Evolutionary conservation across 2,329 filamentous ascomycete species (phyloP), one percentile per base, ranked within the genome.

Genomic region (Fusarium siculi): DNA sequence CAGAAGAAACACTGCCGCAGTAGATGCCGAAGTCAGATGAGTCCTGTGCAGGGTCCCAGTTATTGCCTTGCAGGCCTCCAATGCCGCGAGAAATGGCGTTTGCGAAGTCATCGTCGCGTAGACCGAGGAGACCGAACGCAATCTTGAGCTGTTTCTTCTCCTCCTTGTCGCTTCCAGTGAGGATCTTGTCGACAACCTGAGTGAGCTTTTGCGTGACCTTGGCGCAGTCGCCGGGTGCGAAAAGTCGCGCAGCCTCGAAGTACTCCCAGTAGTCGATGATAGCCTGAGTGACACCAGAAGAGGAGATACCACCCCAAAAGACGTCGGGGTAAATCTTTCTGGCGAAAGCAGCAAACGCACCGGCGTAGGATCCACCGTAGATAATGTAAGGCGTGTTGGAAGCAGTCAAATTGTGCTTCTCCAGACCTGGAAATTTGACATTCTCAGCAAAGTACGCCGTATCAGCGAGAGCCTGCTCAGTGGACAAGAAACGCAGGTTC

Each of bases 341-440:
- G 42, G 94, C 81, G 75, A 97, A 92, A 0, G 94, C 93, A 15
- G 91, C 93, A 74, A 95, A 93, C 0, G 91, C 92, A 5, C 94
- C 94, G 0, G 94, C 93, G 77, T 97, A 97, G 0, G 92, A 95
- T 2, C 94, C 94, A 4, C 94, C 94, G 69, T 97, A 97, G 1
- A 90, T 90, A 66, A 97, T 91, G 83, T 92, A 96, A 0, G 94
- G 89, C 0, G 90, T 90, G 6, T 84, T 86, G 2, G 88, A 83
- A 0, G 93, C 88, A 1, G 89, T 93, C 42, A 96, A 82, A 71
- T 94, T 87, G 30, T 87, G 77, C 69, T 93, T 82, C 77, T 93
- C 91, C 9, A 95, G 82, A 0, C 93, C 93, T 0, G 89, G 85
- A 68, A 95, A 95, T 56, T 89, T 84, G 44, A 95, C 86, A 73